Evolutionary conservation across 371 early-diverging fungal genomes (phyloP).

Genomic region (Mortierella sp.): DNA sequence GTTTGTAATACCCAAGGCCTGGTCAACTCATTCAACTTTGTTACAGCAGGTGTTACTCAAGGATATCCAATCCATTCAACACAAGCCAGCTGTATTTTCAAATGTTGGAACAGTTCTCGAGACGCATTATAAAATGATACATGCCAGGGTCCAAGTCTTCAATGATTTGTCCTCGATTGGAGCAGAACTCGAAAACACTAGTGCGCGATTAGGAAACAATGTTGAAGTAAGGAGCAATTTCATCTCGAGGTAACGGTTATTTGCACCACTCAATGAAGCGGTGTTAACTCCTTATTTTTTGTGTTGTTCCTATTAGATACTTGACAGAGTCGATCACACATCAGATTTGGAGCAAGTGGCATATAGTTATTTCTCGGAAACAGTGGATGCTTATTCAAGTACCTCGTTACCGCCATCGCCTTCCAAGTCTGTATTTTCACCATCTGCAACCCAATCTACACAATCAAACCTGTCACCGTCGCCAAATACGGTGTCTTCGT

Average conservation of each 20-base stretch:
- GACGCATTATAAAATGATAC: slow-evolving; percentile 50
- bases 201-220: slow-evolving; percentile 20
- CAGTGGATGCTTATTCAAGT: slow-evolving; percentile 4
- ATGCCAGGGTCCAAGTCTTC: slow-evolving; percentile 47
- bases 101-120: slow-evolving; percentile 45
- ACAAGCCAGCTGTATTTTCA: slow-evolving; percentile 40
- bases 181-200: slow-evolving; percentile 6
- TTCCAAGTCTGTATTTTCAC: slow-evolving; percentile 39
- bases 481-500: slow-evolving; percentile 8
- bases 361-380: slow-evolving; percentile 33
- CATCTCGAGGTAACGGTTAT: not conserved
- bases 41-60: slow-evolving; percentile 42
- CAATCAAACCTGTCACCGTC: not conserved
- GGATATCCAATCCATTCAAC: slow-evolving; percentile 32
- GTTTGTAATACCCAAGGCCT: slow-evolving; percentile 73
- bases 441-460: not conserved
- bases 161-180: slow-evolving; percentile 35
- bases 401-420: slow-evolving; percentile 57
- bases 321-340: slow-evolving; percentile 35
- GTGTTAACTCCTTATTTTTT: not conserved
- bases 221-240: slow-evolving; percentile 29
- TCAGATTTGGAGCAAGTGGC: slow-evolving; percentile 41
- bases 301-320: slow-evolving; percentile 18
- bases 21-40: slow-evolving; percentile 44
- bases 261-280: not conserved